phyloP scores from a whole-genome alignment of 306 rosid species.

The Vicia faba region DNA sequence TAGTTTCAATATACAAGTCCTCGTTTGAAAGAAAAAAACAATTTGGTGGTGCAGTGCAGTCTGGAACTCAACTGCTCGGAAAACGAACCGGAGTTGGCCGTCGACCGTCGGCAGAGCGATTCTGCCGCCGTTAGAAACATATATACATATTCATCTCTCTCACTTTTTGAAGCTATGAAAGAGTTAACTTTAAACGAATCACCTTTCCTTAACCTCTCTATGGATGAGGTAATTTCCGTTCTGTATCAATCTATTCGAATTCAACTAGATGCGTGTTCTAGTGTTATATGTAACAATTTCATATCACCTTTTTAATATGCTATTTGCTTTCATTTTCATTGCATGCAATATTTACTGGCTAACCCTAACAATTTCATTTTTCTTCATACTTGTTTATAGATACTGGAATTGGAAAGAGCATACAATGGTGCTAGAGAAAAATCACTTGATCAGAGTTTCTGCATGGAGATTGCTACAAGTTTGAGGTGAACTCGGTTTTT shows the following conservation, averaged over 20 bases:
- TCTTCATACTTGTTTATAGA: slow-evolving; percentile 20
- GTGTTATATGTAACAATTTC: neutral
- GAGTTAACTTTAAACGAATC: too few species aligned
- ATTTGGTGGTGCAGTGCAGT: too few species aligned
- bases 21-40: too few species aligned
- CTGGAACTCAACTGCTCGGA: too few species aligned
- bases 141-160: too few species aligned
- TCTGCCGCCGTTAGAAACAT: too few species aligned
- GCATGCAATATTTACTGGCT: slow-evolving; percentile 26
- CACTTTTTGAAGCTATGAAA: too few species aligned
- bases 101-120: too few species aligned
- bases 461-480: slow-evolving; percentile 33
- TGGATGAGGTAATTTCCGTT: too few species aligned
- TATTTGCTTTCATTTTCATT: neutral
- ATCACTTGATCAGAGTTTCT: slow-evolving; percentile 32
- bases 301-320: neutral
- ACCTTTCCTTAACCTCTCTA: too few species aligned
- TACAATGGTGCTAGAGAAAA: slow-evolving; percentile 41
- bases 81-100: too few species aligned
- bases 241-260: neutral
- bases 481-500: slow-evolving; percentile 37
- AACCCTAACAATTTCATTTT: slow-evolving; percentile 16
- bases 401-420: slow-evolving; percentile 42
- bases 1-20: too few species aligned
- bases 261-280: neutral